A percentile compares a stretch with the other conserved stretches of the same genome.
phyloP scores from a whole-genome alignment of 2,329 filamentous ascomycete species.

The Botrytis cinerea region DNA sequence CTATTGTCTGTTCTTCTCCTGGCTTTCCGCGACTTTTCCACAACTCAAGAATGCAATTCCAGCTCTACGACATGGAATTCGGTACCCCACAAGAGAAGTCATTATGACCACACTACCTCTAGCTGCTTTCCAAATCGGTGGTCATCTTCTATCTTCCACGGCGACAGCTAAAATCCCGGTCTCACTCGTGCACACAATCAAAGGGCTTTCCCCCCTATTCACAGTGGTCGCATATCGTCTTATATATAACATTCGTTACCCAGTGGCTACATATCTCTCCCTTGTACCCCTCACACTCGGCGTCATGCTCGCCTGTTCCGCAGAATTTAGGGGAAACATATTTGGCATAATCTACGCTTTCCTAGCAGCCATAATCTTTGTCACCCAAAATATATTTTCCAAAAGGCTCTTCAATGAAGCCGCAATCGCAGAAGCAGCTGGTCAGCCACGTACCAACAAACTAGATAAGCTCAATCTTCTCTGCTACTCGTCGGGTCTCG shows the following conservation, averaged over 20 bases:
- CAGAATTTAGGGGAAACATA: slow-evolving; percentile 85
- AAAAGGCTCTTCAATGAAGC: slow-evolving; percentile 98
- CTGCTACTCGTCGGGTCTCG: slow-evolving; percentile 94
- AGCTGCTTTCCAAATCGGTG: slow-evolving; percentile 88
- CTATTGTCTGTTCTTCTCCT: slow-evolving; percentile 80
- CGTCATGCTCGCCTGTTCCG: slow-evolving; percentile 95
- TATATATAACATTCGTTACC: slow-evolving; percentile 86
- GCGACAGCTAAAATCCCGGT: slow-evolving; percentile 95
- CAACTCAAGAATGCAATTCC: slow-evolving; percentile 70
- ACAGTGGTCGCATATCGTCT: slow-evolving; percentile 92
- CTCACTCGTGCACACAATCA: slow-evolving; percentile 96
- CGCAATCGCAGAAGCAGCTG: slow-evolving; percentile 78
- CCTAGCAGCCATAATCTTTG: slow-evolving; percentile 88
- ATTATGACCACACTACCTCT: slow-evolving; percentile 87
- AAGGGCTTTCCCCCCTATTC: slow-evolving; percentile 92
- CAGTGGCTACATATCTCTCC: slow-evolving; percentile 81
- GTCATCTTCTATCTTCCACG: slow-evolving; percentile 90
- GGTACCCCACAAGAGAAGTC: slow-evolving; percentile 76
- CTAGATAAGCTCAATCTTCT: slow-evolving; percentile 95
- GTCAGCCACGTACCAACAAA: slow-evolving; percentile 67
- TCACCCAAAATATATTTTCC: slow-evolving; percentile 97
- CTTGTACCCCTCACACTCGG: slow-evolving; percentile 88
- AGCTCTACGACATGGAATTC: slow-evolving; percentile 80
- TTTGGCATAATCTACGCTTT: slow-evolving; percentile 89
- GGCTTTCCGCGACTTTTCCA: slow-evolving; percentile 73